Evolutionary conservation across 2,329 filamentous ascomycete species (phyloP), one percentile per base, ranked within the genome.

Genomic region (Exophiala sp.): DNA sequence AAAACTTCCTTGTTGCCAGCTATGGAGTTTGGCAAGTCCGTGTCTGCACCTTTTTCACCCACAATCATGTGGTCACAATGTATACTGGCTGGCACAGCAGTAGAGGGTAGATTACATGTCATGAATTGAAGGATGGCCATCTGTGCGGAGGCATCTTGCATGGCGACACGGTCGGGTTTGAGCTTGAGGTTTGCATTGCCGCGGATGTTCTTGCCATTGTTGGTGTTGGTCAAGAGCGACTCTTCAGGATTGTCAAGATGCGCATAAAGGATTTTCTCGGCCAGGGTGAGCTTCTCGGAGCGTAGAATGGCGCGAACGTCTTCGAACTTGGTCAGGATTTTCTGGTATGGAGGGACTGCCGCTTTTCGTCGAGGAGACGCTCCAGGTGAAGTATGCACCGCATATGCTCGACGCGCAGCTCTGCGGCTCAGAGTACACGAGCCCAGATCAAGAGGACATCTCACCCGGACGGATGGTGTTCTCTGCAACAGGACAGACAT

Each of bases 31-130:
- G 87, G 83, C 58, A 99, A 75, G 74, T 99, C 94, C 20, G 84
- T 82, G 65, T 92, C 86, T 34, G 92, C 94, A 55, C 94, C 94
- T 69, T 86, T 88, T 73, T 95, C 87, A 52, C 92, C 94, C 29
- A 97, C 92, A 74, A 99, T 97, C 85, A 99, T 86, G 72, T 99
- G 94, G 76, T 99, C 94, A 74, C 94, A 99, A 77, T 99, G 94
- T 64, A 97, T 96, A 71, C 91, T 96, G 45, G 94, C 92, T 9
- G 94, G 94, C 46, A 99, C 92, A 8, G 91, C 91, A 2, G 94
- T 96, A 55, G 84, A 84, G 24, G 87, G 88, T 50, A 99, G 80
- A 51, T 90, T 89, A 72, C 94, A 99, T 24, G 89, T 89, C 92
- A 99, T 99, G 80, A 99, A 99, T 74, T 99, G 94, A 65, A 99